Evolutionary conservation across 352 stramenopile species (phyloP), one percentile per base, ranked within the genome.

Genomic region (Pythium folliculosum): DNA sequence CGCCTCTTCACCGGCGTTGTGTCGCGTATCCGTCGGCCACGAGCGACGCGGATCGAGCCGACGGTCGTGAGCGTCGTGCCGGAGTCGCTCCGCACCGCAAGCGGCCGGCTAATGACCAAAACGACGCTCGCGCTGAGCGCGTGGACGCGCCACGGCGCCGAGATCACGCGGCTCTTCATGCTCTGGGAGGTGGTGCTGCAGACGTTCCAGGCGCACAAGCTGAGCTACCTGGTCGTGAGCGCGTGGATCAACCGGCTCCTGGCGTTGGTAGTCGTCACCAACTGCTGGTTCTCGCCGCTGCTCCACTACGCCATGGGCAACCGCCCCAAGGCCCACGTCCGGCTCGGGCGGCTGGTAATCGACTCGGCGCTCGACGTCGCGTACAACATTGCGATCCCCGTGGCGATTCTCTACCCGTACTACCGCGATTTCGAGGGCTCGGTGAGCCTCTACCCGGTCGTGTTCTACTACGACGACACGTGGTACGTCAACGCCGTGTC

Each of bases 251-350:
- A 78, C 32, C 65, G 62, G 1, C 37, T 67, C 23, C 50, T 70
- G 43, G 22, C 38, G 3, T 9, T 40, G 0, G 57, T 69, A 5
- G 23, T 76, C n/a, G 43, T 78, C 4, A 30, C 52, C 38, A 71
- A 76, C 22, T 78, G 71, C 69, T 75, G 67, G 71, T 69, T 63
- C 50, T 54, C 69, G 2, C 69, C 69, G 2, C 5, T 73, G 1
- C 35, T 73, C 6, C 58, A 78, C 30, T 62, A 37, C 25, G 49
- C 51, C 0, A 68, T 56, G 48, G 38, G 43, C 22, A 62, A 60
- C 1, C 63, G 25, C 40, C 25, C 59, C 13, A 43, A 13, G 8
- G 19, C n/a, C 1, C 21, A 66, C 9, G 32, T 60, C 5, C 70
- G 67, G 40, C 52, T 67, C 16, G 14, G 50, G 14, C 55, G 64